These are phyloP conservation scores for Lipomyces kockii DNA, from an alignment of 805 yeast genomes.

Conservation along the genomic window DNA sequence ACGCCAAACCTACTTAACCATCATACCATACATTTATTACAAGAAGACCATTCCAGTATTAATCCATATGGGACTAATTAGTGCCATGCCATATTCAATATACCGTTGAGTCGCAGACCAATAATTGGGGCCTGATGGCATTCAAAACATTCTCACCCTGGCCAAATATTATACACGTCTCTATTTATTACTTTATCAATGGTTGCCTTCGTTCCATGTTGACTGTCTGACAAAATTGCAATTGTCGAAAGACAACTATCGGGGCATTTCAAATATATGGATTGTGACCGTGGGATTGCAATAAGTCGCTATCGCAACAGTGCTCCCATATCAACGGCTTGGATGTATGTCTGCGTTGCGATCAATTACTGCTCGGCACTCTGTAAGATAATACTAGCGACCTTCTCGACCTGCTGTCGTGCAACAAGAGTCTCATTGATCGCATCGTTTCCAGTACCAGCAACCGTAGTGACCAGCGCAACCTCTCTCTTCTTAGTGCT, in stretches of 20 bases:
- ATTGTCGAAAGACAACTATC: not conserved
- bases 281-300: not conserved
- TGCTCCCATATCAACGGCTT: not conserved
- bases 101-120: not conserved
- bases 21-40: not conserved
- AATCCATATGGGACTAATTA: not conserved
- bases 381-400: constrained; percentile 18
- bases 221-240: not conserved
- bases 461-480: constrained; percentile 19
- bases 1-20: not conserved
- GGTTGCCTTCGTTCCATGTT: not conserved
- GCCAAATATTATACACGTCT: not conserved
- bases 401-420: constrained; percentile 20
- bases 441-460: constrained; percentile 12
- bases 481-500: constrained; percentile 11
- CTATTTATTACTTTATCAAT: not conserved
- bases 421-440: constrained; percentile 19
- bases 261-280: not conserved
- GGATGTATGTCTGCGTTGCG: not conserved
- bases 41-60: not conserved
- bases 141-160: not conserved
- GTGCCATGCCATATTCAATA: not conserved
- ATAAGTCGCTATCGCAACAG: not conserved
- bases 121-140: not conserved
- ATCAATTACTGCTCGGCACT: not conserved